phyloP scores from a whole-genome alignment of 768 basidiomycete genomes.

The Lactifluus volemus region DNA sequence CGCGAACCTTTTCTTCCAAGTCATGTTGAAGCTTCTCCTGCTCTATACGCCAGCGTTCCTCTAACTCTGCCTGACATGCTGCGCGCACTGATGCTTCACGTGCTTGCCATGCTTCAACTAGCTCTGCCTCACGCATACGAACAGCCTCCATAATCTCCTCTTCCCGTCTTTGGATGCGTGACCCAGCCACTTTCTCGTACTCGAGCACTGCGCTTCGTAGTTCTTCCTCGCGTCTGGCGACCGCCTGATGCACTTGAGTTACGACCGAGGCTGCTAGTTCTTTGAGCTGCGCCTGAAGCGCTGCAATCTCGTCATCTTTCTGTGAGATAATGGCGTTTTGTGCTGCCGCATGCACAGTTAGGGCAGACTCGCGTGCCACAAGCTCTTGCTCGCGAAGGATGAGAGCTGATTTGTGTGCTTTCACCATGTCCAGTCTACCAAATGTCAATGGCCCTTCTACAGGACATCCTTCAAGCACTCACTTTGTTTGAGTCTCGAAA shows the following conservation, averaged over 20 bases:
- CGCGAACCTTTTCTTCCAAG: slow-evolving; percentile 41
- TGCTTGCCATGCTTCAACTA: slow-evolving; percentile 48
- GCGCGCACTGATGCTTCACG: slow-evolving; percentile 43
- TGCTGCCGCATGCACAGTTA: slow-evolving; percentile 49
- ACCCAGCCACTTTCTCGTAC: slow-evolving; percentile 62
- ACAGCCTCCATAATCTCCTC: slow-evolving; percentile 67
- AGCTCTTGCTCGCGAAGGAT: slow-evolving; percentile 59
- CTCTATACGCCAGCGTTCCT: slow-evolving; percentile 34
- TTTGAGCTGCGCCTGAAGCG: slow-evolving; percentile 30
- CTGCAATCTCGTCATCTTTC: slow-evolving; percentile 53
- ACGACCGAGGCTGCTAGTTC: slow-evolving; percentile 21
- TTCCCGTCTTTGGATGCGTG: slow-evolving; percentile 55
- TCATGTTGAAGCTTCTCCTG: slow-evolving; percentile 42
- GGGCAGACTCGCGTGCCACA: slow-evolving; percentile 41
- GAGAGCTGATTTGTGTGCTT: slow-evolving; percentile 49
- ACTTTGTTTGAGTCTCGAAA: slow-evolving; percentile 75
- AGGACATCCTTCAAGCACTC: slow-evolving; percentile 17
- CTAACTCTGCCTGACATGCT: slow-evolving; percentile 39
- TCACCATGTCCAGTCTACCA: slow-evolving; percentile 53
- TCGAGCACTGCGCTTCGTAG: slow-evolving; percentile 53
- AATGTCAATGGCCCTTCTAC: not conserved
- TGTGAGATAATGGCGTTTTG: slow-evolving; percentile 38
- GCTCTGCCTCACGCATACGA: slow-evolving; percentile 51
- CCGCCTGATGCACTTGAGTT: slow-evolving; percentile 42
- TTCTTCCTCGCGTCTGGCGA: slow-evolving; percentile 59